Conservation (phyloP, 257 asterid species). For the Vinca minor region DNA sequence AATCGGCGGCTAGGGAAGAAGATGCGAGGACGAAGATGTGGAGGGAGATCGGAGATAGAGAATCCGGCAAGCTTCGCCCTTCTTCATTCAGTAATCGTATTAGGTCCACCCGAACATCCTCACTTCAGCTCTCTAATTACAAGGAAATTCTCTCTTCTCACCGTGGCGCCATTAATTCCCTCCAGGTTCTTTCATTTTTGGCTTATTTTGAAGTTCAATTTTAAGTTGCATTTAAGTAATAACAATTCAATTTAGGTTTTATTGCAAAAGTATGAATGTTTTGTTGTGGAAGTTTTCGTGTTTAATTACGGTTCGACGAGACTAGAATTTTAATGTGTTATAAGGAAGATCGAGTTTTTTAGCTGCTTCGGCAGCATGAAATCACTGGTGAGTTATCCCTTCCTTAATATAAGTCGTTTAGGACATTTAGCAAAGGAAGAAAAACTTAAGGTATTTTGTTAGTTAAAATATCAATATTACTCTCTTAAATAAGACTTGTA, state of each 20-base stretch:
- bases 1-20: conserved; percentile 18
- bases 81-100: conserved; percentile 61
- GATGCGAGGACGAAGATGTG: conserved; percentile 99
- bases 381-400: neutral
- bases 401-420: no score
- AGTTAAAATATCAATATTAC: no score
- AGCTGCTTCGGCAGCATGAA: neutral
- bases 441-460: no score
- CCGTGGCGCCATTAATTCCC: conserved; percentile 82
- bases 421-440: no score
- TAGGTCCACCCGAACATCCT: conserved; percentile 48
- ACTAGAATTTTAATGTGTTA: neutral
- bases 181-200: conserved; percentile 47
- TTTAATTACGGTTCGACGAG: neutral
- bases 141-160: conserved; percentile 86
- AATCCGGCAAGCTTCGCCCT: conserved; percentile 80
- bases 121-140: conserved; percentile 79
- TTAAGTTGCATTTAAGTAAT: neutral
- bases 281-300: neutral
- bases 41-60: conserved; percentile 93
- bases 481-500: no score
- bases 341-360: neutral
- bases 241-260: neutral
- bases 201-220: neutral
- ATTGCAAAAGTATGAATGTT: neutral